Evolutionary conservation across 495 filamentous ascomycete species (phyloP).

Genomic region (Penicillium simplicissimum): DNA sequence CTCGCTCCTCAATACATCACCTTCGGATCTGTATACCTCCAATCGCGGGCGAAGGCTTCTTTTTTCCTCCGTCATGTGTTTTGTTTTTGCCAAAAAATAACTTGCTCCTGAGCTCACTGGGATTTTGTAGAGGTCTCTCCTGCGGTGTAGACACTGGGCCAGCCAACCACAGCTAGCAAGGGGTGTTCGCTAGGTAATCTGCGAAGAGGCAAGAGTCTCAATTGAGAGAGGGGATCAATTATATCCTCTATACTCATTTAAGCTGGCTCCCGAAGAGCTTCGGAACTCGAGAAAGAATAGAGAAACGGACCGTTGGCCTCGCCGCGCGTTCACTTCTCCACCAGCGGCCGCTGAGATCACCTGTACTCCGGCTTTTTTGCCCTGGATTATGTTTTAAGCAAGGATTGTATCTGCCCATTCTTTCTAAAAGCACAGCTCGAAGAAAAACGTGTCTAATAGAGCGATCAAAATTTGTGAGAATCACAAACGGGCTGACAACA

Average conservation of each 20-base stretch:
- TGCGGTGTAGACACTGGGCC: neutral
- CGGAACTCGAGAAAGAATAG: neutral
- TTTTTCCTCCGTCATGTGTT: neutral
- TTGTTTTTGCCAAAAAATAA: neutral
- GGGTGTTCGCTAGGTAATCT: neutral
- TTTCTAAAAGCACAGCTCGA: too few relatives aligned
- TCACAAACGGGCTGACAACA: too few relatives aligned
- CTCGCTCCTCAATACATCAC: neutral
- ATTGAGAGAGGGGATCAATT: neutral
- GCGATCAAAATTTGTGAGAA: too few relatives aligned
- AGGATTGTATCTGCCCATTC: too few relatives aligned
- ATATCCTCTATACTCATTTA: neutral
- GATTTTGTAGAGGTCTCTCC: neutral
- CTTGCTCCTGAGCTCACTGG: neutral
- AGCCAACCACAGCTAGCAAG: neutral
- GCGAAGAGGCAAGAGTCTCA: neutral
- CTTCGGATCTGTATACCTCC: neutral
- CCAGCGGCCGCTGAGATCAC: too few relatives aligned
- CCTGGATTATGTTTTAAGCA: too few relatives aligned
- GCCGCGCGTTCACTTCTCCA: too few relatives aligned
- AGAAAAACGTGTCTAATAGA: too few relatives aligned
- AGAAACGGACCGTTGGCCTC: too few relatives aligned
- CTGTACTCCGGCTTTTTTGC: too few relatives aligned
- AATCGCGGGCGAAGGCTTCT: neutral
- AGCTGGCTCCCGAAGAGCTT: neutral